Conservation (phyloP, 176 grass and related monocot species). For the Puya raimondii region DNA sequence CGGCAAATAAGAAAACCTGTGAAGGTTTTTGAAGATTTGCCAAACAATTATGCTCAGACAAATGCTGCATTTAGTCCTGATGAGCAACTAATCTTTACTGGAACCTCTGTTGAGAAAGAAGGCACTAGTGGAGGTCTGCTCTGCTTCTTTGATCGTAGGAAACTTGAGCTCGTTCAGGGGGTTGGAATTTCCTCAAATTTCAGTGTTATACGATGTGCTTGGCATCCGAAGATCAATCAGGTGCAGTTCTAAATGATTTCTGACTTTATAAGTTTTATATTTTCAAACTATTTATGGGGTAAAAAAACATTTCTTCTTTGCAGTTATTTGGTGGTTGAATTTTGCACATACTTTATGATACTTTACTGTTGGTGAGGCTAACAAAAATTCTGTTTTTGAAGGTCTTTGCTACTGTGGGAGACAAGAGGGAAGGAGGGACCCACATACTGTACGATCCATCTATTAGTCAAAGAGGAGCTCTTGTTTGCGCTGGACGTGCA, state of each 20-base stretch:
- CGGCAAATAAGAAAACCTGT: slow-evolving; percentile 66
- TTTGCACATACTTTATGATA: too few species aligned
- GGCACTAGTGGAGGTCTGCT: slow-evolving; percentile 67
- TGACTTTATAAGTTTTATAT: background rate
- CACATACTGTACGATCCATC: slow-evolving; percentile 91
- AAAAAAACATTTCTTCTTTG: too few species aligned
- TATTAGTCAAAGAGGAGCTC: slow-evolving; percentile 87
- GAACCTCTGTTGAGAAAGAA: slow-evolving; percentile 91
- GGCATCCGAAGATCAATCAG: slow-evolving; percentile 94
- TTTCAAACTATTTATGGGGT: too few species aligned
- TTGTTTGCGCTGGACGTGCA: slow-evolving; percentile 91
- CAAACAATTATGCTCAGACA: slow-evolving; percentile 87
- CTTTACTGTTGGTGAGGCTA: background rate
- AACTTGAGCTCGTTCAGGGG: slow-evolving; percentile 84
- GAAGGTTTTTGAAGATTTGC: slow-evolving; percentile 78
- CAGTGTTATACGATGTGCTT: slow-evolving; percentile 74
- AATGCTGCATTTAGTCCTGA: slow-evolving; percentile 87
- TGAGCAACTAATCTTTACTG: slow-evolving; percentile 86
- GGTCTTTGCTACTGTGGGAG: slow-evolving; percentile 86
- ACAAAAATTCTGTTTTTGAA: slow-evolving; percentile 34
- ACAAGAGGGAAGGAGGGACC: slow-evolving; percentile 89
- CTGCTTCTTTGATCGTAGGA: slow-evolving; percentile 95
- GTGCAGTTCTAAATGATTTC: slow-evolving; percentile 22
- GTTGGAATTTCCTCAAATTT: slow-evolving; percentile 80
- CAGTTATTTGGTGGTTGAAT: too few species aligned